phyloP scores from a whole-genome alignment of 106 monocot species.

The Xerophyta viscosa region DNA sequence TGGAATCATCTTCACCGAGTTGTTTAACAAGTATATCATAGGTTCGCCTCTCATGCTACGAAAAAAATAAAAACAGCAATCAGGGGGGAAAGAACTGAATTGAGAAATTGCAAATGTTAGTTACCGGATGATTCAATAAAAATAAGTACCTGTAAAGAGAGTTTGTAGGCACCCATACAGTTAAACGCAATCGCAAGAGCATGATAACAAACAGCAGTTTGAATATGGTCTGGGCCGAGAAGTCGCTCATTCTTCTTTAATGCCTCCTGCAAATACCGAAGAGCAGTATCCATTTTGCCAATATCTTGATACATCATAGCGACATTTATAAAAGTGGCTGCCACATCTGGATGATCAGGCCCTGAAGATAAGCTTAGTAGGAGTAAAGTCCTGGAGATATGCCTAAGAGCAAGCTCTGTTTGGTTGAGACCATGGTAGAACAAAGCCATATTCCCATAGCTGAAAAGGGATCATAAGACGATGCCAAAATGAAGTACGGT shows the following conservation, averaged over 20 bases:
- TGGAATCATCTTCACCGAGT: conserved; percentile 86
- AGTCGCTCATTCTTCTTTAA: conserved; percentile 90
- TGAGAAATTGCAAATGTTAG: background rate
- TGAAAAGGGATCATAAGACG: conserved; percentile 18
- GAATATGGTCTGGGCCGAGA: conserved; percentile 86
- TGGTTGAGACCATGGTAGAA: conserved; percentile 96
- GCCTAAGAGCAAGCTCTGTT: conserved; percentile 77
- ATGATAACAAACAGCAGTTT: conserved; percentile 97
- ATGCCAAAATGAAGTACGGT: too few species aligned
- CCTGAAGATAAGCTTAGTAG: conserved; percentile 77
- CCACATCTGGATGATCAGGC: conserved; percentile 90
- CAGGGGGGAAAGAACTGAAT: too few species aligned
- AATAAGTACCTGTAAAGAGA: conserved; percentile 94
- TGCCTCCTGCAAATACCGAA: conserved; percentile 91
- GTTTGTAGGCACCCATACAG: conserved; percentile 93
- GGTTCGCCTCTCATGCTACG: conserved; percentile 88
- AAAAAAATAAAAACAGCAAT: background rate
- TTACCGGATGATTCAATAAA: background rate
- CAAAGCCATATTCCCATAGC: conserved; percentile 96
- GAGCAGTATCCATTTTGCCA: conserved; percentile 86
- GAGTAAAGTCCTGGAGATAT: conserved; percentile 82
- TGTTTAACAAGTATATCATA: conserved; percentile 95
- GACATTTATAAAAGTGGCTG: conserved; percentile 90
- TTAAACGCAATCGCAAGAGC: conserved; percentile 97
- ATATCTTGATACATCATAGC: conserved; percentile 99